Conservation (phyloP, 495 filamentous ascomycete species). For the Glarea lozoyensis region DNA sequence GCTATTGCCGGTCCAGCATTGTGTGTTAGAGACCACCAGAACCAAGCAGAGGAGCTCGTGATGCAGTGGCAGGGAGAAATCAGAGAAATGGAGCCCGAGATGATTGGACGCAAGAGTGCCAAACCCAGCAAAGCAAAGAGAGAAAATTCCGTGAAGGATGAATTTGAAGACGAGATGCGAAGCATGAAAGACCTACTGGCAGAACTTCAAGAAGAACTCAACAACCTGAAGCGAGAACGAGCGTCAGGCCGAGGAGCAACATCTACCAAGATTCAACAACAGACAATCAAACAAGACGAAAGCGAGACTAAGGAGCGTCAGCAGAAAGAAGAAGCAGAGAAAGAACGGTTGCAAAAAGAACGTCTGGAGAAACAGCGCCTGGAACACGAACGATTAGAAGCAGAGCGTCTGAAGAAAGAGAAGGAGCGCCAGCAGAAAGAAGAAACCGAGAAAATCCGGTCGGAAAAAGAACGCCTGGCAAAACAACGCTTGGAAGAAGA, state of each 20-base stretch:
- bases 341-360: neutral
- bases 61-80: slow-evolving; percentile 9
- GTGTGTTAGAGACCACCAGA: slow-evolving; percentile 13
- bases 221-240: slow-evolving; percentile 1
- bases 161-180: neutral
- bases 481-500: neutral
- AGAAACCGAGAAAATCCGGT: too few relatives aligned
- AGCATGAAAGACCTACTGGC: slow-evolving; percentile 5
- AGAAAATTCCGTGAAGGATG: neutral
- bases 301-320: neutral
- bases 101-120: slow-evolving; percentile 1
- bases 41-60: slow-evolving; percentile 9
- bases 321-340: slow-evolving; percentile 1
- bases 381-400: too few relatives aligned
- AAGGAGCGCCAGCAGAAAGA: too few relatives aligned
- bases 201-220: slow-evolving; percentile 3
- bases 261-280: too few relatives aligned
- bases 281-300: neutral
- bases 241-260: slow-evolving; percentile 2
- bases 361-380: neutral
- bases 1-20: slow-evolving; percentile 8
- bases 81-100: neutral
- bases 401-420: too few relatives aligned
- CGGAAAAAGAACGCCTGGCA: too few relatives aligned
- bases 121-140: neutral